Evolutionary conservation across 257 asterid genomes (phyloP), one percentile per base, ranked within the genome.

Genomic region (Primulina tabacum): DNA sequence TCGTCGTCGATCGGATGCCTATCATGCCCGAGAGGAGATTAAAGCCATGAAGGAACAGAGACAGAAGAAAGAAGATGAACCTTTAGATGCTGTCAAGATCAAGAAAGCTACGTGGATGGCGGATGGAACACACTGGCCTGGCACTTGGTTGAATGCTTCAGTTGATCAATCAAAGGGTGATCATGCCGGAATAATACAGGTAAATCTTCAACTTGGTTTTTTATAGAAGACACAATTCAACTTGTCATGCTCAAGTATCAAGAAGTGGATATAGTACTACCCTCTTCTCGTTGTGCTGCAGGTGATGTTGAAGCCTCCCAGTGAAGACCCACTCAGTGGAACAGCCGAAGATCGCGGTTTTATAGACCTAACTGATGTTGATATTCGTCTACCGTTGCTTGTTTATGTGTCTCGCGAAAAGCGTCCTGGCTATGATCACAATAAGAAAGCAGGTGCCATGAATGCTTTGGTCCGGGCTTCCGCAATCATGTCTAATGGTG

Each of bases 31-130:
- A 68, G 91, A 83, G 68, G 91, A 86, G 38, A 72, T 83, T 77
- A 83, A 75, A 72, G 81, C 79, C 16, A 63, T 83, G 80, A 83
- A 81, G 78, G 82, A 81, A 65, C 88, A 81, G 79, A 83, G 86
- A 52, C 62, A 79, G 81, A 75, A 68, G 69, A 77, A 72, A 16
- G 83, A 79, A 26, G 87, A 79, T 40, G 88, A 86, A 29, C 76
- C 83, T 55, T 11, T 77, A 3, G 92, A 84, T 78, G 70, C 50
- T 56, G 9, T 84, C 47, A 86, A 86, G 83, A 73, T 86, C 57
- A 81, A 79, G 69, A 84, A 80, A 77, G 89, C 89, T 34, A 86
- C 92, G 16, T 86, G 92, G 92, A 86, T 86, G 92, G 89, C 92
- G 4, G 92, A 86, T 62, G 92, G 87, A 47, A 86, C 92, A 14